phyloP scores from a whole-genome alignment of 306 rosid genomes.

The Biancaea sappan region DNA sequence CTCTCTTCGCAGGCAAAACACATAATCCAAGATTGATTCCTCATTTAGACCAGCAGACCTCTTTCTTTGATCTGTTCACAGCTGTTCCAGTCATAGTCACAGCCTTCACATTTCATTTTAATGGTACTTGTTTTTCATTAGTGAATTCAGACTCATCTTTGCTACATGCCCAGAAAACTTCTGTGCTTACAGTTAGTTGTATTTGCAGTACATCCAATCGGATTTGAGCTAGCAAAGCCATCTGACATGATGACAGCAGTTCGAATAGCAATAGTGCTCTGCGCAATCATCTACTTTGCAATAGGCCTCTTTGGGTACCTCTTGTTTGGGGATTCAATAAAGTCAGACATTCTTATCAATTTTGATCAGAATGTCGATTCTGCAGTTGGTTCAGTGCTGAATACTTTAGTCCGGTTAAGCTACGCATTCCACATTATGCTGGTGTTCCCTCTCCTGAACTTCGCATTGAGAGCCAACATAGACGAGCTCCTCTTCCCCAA shows the following conservation, averaged over 20 bases:
- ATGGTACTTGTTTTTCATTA: conserved; percentile 47
- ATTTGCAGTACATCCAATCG: conserved; percentile 88
- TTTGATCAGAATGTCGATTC: conserved; percentile 67
- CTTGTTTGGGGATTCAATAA: conserved; percentile 80
- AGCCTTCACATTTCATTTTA: conserved; percentile 91
- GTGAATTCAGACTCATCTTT: not conserved
- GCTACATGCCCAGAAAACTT: not conserved
- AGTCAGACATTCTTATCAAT: conserved; percentile 79
- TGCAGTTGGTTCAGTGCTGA: conserved; percentile 60
- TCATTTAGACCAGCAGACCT: conserved; percentile 54
- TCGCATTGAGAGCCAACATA: conserved; percentile 77
- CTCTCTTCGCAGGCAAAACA: conserved; percentile 72
- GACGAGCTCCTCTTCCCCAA: conserved; percentile 79
- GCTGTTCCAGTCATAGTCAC: conserved; percentile 93
- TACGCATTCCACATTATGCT: conserved; percentile 87
- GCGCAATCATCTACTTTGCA: conserved; percentile 65
- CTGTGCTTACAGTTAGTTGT: conserved; percentile 28
- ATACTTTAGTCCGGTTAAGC: conserved; percentile 73
- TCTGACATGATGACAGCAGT: conserved; percentile 75
- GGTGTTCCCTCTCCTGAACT: conserved; percentile 84
- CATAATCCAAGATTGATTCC: conserved; percentile 72
- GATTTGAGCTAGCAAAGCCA: conserved; percentile 71
- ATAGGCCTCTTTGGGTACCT: conserved; percentile 88
- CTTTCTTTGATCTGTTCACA: conserved; percentile 92
- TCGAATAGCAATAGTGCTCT: conserved; percentile 67